phyloP scores from a whole-genome alignment of 2,329 filamentous ascomycete species.

The Trichoderma guizhouense region DNA sequence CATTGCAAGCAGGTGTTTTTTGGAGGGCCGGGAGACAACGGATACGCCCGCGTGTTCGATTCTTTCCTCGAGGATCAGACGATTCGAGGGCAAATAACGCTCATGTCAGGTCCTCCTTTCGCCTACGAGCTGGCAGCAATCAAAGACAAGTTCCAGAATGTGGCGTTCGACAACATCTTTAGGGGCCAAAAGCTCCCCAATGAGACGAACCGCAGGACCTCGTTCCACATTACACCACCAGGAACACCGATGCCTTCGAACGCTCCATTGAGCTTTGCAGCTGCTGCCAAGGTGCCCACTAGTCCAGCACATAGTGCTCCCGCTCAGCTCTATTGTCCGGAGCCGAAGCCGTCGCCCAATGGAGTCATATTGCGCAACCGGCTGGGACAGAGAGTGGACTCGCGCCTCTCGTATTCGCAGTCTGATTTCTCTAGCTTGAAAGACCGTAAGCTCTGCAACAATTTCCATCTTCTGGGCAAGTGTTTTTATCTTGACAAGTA shows the following conservation, averaged over 20 bases:
- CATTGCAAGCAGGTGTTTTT: slow-evolving; percentile 41
- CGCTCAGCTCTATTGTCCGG: background rate
- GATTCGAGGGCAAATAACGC: slow-evolving; percentile 31
- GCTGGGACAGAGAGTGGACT: slow-evolving; percentile 31
- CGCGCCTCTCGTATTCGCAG: slow-evolving; percentile 21
- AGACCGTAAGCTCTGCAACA: slow-evolving; percentile 33
- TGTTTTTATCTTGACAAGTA: slow-evolving; percentile 18
- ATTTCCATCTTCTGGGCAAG: slow-evolving; percentile 29
- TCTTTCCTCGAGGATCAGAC: slow-evolving; percentile 27
- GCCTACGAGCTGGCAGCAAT: slow-evolving; percentile 34
- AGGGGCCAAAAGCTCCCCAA: slow-evolving; percentile 26
- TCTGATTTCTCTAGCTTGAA: slow-evolving; percentile 27
- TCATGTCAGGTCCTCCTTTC: slow-evolving; percentile 40
- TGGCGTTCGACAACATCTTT: slow-evolving; percentile 27
- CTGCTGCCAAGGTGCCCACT: slow-evolving; percentile 13
- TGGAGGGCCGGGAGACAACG: slow-evolving; percentile 41
- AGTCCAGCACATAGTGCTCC: background rate
- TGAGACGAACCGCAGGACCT: slow-evolving; percentile 21
- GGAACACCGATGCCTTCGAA: slow-evolving; percentile 18
- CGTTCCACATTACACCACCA: slow-evolving; percentile 21
- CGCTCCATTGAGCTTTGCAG: slow-evolving; percentile 21
- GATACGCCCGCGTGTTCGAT: slow-evolving; percentile 40
- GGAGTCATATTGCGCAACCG: slow-evolving; percentile 22
- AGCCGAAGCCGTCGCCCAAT: background rate
- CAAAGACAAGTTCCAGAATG: slow-evolving; percentile 27